phyloP scores from a whole-genome alignment of 1,284 basidiomycete genomes.

The Cronartium quercuum region DNA sequence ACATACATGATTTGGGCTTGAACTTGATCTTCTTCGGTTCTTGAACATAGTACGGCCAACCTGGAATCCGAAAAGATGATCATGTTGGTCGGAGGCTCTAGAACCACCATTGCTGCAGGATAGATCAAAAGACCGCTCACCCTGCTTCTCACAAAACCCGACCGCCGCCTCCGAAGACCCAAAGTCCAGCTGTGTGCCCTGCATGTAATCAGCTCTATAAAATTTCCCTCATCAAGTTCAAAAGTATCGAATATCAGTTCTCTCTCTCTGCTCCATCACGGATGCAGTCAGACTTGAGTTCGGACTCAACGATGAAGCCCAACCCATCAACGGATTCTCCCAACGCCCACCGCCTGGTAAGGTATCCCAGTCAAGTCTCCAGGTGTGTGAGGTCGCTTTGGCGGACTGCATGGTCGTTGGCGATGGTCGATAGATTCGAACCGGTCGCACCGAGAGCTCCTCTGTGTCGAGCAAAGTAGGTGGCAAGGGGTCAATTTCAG shows the following conservation, averaged over 20 bases:
- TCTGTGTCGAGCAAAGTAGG: constrained; percentile 52
- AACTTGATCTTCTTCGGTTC: constrained; percentile 51
- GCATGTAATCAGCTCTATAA: constrained; percentile 88
- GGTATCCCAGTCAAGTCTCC: constrained; percentile 93
- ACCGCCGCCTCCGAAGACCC: constrained; percentile 83
- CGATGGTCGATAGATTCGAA: constrained; percentile 88
- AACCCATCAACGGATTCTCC: constrained; percentile 99
- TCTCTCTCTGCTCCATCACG: background rate
- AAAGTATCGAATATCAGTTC: background rate
- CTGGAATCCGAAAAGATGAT: background rate
- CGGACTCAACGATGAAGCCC: constrained; percentile 67
- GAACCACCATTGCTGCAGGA: background rate
- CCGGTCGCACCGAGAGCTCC: constrained; percentile 75
- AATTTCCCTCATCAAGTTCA: constrained; percentile 3
- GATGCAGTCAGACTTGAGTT: constrained; percentile 48
- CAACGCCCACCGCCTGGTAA: constrained; percentile 81
- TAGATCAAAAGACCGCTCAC: constrained; percentile 50
- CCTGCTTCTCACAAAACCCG: constrained; percentile 88
- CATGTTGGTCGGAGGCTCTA: background rate
- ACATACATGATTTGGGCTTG: constrained; percentile 46
- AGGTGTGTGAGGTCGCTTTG: constrained; percentile 73
- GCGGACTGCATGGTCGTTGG: constrained; percentile 95
- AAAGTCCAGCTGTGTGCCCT: constrained; percentile 82
- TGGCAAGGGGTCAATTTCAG: background rate
- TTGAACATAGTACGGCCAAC: constrained; percentile 50